A percentile compares a stretch with the other conserved stretches of the same genome.
Conservation (phyloP, 1,284 basidiomycete genomes). For the Ceratobasidium sp. region DNA sequence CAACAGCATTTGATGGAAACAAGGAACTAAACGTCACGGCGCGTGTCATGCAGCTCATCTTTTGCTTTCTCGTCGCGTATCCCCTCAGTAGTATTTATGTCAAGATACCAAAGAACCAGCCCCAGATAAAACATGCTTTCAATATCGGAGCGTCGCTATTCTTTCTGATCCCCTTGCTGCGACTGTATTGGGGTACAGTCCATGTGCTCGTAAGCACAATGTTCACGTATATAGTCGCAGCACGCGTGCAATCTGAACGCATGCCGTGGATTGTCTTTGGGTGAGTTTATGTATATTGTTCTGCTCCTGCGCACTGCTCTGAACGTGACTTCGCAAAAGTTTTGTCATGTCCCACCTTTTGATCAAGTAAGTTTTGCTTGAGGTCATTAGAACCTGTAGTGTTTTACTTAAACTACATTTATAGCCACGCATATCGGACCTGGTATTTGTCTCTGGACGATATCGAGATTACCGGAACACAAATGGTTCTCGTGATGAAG, state of each 20-base stretch:
- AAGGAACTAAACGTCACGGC: conserved; percentile 10
- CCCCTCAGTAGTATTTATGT: conserved; percentile 87
- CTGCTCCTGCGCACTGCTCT: not conserved
- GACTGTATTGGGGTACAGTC: conserved; percentile 74
- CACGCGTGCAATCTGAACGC: conserved; percentile 59
- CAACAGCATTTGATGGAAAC: not conserved
- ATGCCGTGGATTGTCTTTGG: conserved; percentile 93
- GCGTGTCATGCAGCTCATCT: conserved; percentile 68
- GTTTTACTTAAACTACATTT: conserved; percentile 47
- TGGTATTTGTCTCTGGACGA: conserved; percentile 66
- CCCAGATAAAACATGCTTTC: conserved; percentile 78
- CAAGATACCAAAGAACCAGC: conserved; percentile 70
- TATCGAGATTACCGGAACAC: conserved; percentile 85
- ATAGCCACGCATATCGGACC: conserved; percentile 52
- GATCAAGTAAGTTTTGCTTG: conserved; percentile 71
- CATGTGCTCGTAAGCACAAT: conserved; percentile 79
- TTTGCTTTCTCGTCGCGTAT: conserved; percentile 81
- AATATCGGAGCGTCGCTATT: conserved; percentile 75
- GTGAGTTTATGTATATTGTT: conserved; percentile 65
- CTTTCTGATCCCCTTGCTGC: conserved; percentile 81
- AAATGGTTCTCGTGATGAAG: conserved; percentile 96
- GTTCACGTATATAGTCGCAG: conserved; percentile 76
- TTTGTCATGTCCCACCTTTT: conserved; percentile 87
- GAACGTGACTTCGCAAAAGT: conserved; percentile 42
- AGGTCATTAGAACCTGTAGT: not conserved